Percentiles rank a stretch among this genome's conserved stretches.
Evolutionary conservation across 1,284 basidiomycete species (phyloP).

Genomic region (Ceratobasidium sp.): DNA sequence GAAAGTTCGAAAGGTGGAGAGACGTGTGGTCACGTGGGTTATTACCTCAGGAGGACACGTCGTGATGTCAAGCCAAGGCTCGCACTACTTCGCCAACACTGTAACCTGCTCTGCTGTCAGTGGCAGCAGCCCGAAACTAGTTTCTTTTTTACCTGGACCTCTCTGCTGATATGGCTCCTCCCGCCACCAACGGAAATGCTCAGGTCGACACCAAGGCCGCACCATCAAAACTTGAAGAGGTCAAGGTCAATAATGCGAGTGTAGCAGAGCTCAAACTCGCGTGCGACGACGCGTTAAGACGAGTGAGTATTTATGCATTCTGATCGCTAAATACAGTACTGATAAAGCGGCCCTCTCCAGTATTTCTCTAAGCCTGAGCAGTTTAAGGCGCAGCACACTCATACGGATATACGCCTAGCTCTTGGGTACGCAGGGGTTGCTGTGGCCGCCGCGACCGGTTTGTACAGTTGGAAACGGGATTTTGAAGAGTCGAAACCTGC

Average conservation of each 20-base stretch:
- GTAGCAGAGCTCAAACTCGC: slow-evolving; percentile 88
- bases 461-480: slow-evolving; percentile 87
- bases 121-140: no score
- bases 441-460: slow-evolving; percentile 80
- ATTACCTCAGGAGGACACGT: slow-evolving; percentile 43
- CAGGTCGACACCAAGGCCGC: slow-evolving; percentile 7
- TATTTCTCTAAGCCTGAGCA: slow-evolving; percentile 82
- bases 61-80: slow-evolving; percentile 42
- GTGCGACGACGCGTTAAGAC: slow-evolving; percentile 90
- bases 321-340: background rate
- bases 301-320: slow-evolving; percentile 68
- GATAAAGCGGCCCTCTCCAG: slow-evolving; percentile 59
- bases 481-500: slow-evolving; percentile 87
- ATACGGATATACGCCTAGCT: slow-evolving; percentile 86
- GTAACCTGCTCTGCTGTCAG: slow-evolving; percentile 7
- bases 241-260: slow-evolving; percentile 89
- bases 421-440: slow-evolving; percentile 88
- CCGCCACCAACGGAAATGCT: slow-evolving; percentile 8
- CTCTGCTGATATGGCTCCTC: background rate
- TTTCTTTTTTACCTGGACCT: no score
- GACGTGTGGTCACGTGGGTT: slow-evolving; percentile 16
- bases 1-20: no score
- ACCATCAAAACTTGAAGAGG: slow-evolving; percentile 63
- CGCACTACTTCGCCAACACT: slow-evolving; percentile 10
- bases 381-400: slow-evolving; percentile 86